phyloP scores from a whole-genome alignment of 768 basidiomycete genomes.

The Udeniomyces megalosporus region DNA sequence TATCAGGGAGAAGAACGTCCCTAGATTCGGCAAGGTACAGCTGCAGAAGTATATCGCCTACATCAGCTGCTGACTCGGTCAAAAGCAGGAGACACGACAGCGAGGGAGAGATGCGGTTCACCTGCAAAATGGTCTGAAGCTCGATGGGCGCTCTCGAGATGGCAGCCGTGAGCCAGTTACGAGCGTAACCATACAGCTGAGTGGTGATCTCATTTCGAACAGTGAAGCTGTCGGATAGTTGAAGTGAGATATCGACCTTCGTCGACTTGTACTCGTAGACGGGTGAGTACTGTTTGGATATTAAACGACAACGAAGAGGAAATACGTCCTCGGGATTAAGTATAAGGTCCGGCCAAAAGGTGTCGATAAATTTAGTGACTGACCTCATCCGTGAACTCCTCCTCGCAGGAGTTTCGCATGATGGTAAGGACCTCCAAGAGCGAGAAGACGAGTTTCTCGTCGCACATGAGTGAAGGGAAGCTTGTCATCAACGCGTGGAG shows the following conservation, averaged over 20 bases:
- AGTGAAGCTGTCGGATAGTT: constrained; percentile 70
- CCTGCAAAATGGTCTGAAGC: constrained; percentile 80
- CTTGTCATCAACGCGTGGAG: constrained; percentile 70
- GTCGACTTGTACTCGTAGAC: constrained; percentile 67
- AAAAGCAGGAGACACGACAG: too few species aligned
- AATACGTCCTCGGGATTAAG: too few species aligned
- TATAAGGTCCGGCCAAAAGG: not conserved
- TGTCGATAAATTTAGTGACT: constrained; percentile 14
- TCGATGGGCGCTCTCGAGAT: constrained; percentile 80
- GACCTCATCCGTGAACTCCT: constrained; percentile 82
- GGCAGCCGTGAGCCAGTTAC: constrained; percentile 71
- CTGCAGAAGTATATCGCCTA: constrained; percentile 31
- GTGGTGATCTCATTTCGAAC: constrained; percentile 69
- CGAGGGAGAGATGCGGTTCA: constrained; percentile 27
- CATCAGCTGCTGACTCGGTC: too few species aligned
- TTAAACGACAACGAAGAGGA: too few species aligned
- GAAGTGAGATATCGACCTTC: constrained; percentile 52
- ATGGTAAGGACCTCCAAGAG: constrained; percentile 84
- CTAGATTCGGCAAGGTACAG: constrained; percentile 73
- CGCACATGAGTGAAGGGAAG: constrained; percentile 90
- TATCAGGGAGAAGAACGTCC: constrained; percentile 49
- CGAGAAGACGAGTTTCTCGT: constrained; percentile 66
- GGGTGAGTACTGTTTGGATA: constrained; percentile 57
- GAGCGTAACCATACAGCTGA: constrained; percentile 55
- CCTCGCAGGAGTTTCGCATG: constrained; percentile 70